A percentile compares a stretch with the other conserved stretches of the same genome.
phyloP scores from a whole-genome alignment of 345 rosid genomes.

The Boechera stricta region DNA sequence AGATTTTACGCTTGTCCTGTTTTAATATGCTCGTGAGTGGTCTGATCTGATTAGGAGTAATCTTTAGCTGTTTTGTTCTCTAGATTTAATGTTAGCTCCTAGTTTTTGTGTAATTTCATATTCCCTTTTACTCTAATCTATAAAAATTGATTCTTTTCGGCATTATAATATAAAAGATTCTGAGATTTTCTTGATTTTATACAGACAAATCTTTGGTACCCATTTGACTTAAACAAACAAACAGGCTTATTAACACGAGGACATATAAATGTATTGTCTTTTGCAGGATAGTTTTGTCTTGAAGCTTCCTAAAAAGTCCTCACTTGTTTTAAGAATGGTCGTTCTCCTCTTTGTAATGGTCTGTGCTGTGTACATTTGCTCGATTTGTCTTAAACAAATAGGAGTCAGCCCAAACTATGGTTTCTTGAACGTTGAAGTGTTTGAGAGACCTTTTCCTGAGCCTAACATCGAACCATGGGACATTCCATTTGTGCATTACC shows the following conservation, averaged over 20 bases:
- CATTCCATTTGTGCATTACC: constrained; percentile 82
- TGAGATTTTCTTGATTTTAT: constrained; percentile 28
- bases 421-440: constrained; percentile 54
- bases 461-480: constrained; percentile 84
- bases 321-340: constrained; percentile 70
- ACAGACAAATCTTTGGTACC: not conserved
- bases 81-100: not conserved
- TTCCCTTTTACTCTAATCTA: not conserved
- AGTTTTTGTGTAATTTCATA: not conserved
- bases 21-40: constrained; percentile 21
- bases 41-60: constrained; percentile 40
- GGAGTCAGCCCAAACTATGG: constrained; percentile 52
- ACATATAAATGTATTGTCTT: not conserved
- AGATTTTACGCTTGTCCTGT: not conserved
- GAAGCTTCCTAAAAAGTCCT: constrained; percentile 76
- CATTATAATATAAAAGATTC: constrained; percentile 18
- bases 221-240: constrained; percentile 8
- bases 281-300: constrained; percentile 60
- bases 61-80: constrained; percentile 22
- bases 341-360: constrained; percentile 75
- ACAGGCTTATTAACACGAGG: constrained; percentile 7
- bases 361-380: constrained; percentile 73
- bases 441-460: constrained; percentile 65
- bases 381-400: constrained; percentile 77
- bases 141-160: constrained; percentile 25